Base-by-base conservation (phyloP, 495 filamentous ascomycete genomes). In the Talaromyces adpressus region DNA sequence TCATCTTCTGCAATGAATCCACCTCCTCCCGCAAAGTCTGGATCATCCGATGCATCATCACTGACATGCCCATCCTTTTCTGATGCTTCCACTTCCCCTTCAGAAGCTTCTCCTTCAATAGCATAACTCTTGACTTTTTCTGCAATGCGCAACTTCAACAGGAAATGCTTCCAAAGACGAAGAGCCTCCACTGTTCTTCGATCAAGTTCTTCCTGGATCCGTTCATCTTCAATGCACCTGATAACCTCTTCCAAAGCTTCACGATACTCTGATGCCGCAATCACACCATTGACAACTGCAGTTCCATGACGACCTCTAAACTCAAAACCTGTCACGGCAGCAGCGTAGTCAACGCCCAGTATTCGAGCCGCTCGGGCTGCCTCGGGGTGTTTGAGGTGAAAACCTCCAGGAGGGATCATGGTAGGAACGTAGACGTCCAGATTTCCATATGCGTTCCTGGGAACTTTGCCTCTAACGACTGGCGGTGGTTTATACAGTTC, bases 381-480 rank as follows among this genome's bases (percentile, higher is more conserved):
- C 36, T 87, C 80, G 27, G 85, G 80, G 67, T 89, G 82, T 53
- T 71, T 76, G 59, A 92, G 78, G 70, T 99, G 91, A 41, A 81
- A 79, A 1, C 87, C 94, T 14, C 94, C 95, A 14, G 80, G 72
- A 0, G 94, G 94, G 7, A 97, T 79, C 94, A 99, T 99, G 64
- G 85, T 91, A 1, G 93, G 89, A 9, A 94, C 91, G 70, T 93
- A 98, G 25, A 98, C 69, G 70, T 98, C 94, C 49, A 98, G 69
- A 67, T 99, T 99, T 0, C 90, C 91, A 68, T 87, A 99, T 8
- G 77, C 81, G 67, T 99, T 99, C 64, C 87, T 90, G 4, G 93
- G 94, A 8, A 99, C 82, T 16, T 74, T 80, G 5, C 93, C 93
- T 54, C 84, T 71, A 2, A 88, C 75, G 8, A 98, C 88, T 0